Percentiles rank a stretch among this genome's conserved stretches.
phyloP scores from a whole-genome alignment of 2,329 filamentous ascomycete species.

The Bipolaris gigantea region DNA sequence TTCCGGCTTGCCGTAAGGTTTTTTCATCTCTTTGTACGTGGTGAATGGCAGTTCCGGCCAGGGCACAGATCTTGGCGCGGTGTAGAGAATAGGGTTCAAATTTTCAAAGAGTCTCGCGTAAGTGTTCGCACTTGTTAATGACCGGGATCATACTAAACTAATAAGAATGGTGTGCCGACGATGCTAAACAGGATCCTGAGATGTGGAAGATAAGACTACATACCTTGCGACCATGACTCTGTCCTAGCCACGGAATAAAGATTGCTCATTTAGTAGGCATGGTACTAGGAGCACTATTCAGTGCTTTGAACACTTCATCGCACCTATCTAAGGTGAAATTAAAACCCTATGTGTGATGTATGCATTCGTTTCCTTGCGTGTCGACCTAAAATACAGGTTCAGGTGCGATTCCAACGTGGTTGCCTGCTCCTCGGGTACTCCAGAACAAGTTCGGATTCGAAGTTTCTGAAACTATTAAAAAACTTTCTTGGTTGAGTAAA shows the following conservation, averaged over 20 bases:
- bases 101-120: slow-evolving; percentile 7
- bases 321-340: slow-evolving; percentile 6
- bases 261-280: slow-evolving; percentile 8
- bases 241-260: slow-evolving; percentile 6
- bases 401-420: slow-evolving; percentile 7
- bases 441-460: slow-evolving; percentile 2
- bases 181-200: background rate
- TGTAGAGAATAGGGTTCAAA: slow-evolving; percentile 1
- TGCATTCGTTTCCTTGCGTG: slow-evolving; percentile 1
- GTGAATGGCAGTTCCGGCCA: slow-evolving; percentile 9
- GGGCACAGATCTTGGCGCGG: slow-evolving; percentile 2
- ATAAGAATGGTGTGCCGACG: slow-evolving; percentile 3
- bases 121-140: background rate
- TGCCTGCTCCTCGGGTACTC: slow-evolving; percentile 4
- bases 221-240: slow-evolving; percentile 8
- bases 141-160: slow-evolving; percentile 7
- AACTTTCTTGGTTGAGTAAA: slow-evolving; percentile 2
- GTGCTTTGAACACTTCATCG: slow-evolving; percentile 4
- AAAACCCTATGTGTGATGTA: slow-evolving; percentile 9
- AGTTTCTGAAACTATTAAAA: background rate
- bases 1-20: slow-evolving; percentile 6
- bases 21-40: slow-evolving; percentile 11
- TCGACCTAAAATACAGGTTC: slow-evolving; percentile 6
- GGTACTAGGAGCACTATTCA: slow-evolving; percentile 3
- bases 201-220: background rate